These are phyloP conservation scores for Domatiomyces catenatus DNA, from an alignment of 2,329 filamentous ascomycete genomes.

Conservation along the genomic window DNA sequence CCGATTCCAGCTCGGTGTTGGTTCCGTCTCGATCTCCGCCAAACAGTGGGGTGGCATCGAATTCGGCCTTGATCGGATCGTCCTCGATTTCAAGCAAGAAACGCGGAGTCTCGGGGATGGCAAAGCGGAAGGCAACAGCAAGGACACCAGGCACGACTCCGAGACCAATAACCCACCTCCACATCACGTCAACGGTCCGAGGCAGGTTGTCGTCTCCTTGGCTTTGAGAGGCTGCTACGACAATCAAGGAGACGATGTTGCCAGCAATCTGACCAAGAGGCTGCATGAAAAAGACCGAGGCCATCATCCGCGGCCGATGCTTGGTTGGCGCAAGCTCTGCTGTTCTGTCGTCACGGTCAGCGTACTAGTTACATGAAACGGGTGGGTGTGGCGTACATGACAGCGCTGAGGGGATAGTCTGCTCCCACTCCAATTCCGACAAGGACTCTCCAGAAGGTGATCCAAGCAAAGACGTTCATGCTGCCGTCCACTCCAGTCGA, in stretches of 20 bases:
- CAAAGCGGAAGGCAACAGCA: slow-evolving; percentile 51
- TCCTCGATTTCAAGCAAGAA: slow-evolving; percentile 51
- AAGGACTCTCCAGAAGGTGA: slow-evolving; percentile 34
- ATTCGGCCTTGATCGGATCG: slow-evolving; percentile 43
- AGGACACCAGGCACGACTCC: slow-evolving; percentile 49
- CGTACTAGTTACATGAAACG: not conserved
- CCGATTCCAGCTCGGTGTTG: slow-evolving; percentile 6
- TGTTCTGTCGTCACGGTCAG: slow-evolving; percentile 3
- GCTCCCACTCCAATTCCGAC: slow-evolving; percentile 46
- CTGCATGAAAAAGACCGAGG: slow-evolving; percentile 54
- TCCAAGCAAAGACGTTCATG: slow-evolving; percentile 31
- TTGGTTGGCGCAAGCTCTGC: slow-evolving; percentile 37
- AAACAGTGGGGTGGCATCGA: slow-evolving; percentile 46
- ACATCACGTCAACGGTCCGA: slow-evolving; percentile 42
- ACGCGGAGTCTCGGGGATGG: slow-evolving; percentile 50
- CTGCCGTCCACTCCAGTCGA: slow-evolving; percentile 28
- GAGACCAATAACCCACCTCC: slow-evolving; percentile 52
- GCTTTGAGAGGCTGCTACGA: slow-evolving; percentile 22
- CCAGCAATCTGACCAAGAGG: slow-evolving; percentile 51
- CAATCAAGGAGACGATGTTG: slow-evolving; percentile 43
- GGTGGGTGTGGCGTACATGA: slow-evolving; percentile 30
- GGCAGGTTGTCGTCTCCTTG: slow-evolving; percentile 18
- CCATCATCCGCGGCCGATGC: slow-evolving; percentile 52
- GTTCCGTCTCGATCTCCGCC: slow-evolving; percentile 23
- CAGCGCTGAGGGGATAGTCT: slow-evolving; percentile 48